Evolutionary conservation across 192 early-diverging fungal genomes (phyloP).

Genomic region (Spinellus fusiger): DNA sequence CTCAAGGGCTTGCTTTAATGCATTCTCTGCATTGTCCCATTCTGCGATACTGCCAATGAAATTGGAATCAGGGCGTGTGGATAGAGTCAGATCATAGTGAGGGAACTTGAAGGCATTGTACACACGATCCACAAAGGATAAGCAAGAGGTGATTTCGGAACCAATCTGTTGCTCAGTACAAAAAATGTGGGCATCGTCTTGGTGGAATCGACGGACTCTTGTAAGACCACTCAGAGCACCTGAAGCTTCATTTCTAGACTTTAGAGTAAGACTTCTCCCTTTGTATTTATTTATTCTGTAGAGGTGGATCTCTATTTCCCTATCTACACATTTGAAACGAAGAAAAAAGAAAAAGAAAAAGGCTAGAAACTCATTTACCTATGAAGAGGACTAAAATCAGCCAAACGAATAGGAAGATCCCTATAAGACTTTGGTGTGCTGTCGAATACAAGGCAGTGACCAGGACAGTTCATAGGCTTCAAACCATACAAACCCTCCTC

Average conservation of each 20-base stretch:
- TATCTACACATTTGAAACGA: neutral
- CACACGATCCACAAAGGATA: constrained; percentile 73
- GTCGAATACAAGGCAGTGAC: constrained; percentile 89
- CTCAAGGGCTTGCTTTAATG: constrained; percentile 65
- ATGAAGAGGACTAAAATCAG: constrained; percentile 92
- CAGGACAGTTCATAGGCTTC: constrained; percentile 99
- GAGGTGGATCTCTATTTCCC: neutral
- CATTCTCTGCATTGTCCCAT: constrained; percentile 77
- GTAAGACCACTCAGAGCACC: constrained; percentile 88
- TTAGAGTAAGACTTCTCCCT: constrained; percentile 6
- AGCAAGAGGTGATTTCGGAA: constrained; percentile 68
- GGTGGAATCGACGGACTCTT: constrained; percentile 89
- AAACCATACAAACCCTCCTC: constrained; percentile 68
- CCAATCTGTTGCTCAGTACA: constrained; percentile 76
- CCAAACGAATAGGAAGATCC: constrained; percentile 83
- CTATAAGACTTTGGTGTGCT: constrained; percentile 74
- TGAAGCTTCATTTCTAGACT: constrained; percentile 77
- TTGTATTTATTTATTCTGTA: too few species aligned
- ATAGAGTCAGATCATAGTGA: constrained; percentile 70
- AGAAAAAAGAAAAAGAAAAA: constrained; percentile 14
- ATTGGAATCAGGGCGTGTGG: constrained; percentile 69
- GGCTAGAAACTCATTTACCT: constrained; percentile 40
- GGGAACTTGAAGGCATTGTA: constrained; percentile 78
- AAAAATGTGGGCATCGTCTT: constrained; percentile 97
- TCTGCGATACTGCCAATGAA: constrained; percentile 67